phyloP scores from a whole-genome alignment of 495 filamentous ascomycete species.

The Xylaria castorea region DNA sequence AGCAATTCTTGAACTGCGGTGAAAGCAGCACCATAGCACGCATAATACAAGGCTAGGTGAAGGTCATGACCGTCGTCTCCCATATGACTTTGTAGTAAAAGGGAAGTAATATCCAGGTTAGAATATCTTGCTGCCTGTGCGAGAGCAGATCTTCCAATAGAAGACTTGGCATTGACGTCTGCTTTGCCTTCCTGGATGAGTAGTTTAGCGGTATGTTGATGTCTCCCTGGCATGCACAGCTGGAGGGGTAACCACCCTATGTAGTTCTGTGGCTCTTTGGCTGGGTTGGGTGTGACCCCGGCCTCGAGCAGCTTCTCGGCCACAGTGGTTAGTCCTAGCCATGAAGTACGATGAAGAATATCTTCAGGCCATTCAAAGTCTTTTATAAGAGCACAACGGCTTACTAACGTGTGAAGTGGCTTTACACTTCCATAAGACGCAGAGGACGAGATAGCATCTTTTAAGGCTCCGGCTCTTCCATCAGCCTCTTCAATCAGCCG shows the following conservation, averaged over 20 bases:
- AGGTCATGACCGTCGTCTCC: background rate
- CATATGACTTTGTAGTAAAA: background rate
- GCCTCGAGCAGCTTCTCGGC: background rate
- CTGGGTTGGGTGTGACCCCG: background rate
- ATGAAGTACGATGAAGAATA: conserved; percentile 6
- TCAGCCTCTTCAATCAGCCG: background rate
- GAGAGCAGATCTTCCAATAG: background rate
- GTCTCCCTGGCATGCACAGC: background rate
- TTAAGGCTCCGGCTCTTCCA: background rate
- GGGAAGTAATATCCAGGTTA: background rate
- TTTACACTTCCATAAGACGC: background rate
- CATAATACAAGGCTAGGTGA: background rate
- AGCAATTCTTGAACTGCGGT: background rate
- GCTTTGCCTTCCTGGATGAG: background rate
- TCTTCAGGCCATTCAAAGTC: background rate
- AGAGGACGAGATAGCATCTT: background rate
- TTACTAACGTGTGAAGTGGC: background rate
- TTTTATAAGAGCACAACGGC: background rate
- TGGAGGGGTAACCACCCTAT: background rate
- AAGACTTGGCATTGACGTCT: background rate
- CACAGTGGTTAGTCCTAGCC: background rate
- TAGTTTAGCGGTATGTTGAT: background rate
- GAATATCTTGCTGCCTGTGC: background rate
- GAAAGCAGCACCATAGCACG: background rate
- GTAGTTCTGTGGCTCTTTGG: background rate